These are phyloP conservation scores for Globisporangium paroecandrum DNA, from an alignment of 352 stramenopile species.

Conservation along the genomic window DNA sequence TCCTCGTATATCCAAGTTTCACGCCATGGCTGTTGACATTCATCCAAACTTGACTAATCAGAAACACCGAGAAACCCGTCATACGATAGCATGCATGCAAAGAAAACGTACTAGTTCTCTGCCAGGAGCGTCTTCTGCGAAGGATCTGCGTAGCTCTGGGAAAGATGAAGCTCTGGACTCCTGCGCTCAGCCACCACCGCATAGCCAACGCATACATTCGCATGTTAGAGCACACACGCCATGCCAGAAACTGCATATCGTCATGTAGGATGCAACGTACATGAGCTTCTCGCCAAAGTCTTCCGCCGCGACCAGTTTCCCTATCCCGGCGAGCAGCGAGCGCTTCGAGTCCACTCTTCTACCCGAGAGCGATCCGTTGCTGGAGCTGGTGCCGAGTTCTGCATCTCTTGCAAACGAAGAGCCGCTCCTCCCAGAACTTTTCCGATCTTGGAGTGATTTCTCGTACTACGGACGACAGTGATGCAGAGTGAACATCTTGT, in stretches of 20 bases:
- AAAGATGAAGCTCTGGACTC: constrained; percentile 44
- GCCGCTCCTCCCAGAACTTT: background rate
- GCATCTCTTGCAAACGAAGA: constrained; percentile 16
- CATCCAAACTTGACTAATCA: background rate
- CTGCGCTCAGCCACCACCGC: constrained; percentile 16
- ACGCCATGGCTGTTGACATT: constrained; percentile 11
- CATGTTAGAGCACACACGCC: background rate
- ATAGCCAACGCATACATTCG: background rate
- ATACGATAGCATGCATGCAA: background rate
- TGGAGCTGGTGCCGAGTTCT: constrained; percentile 6
- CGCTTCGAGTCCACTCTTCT: constrained; percentile 46
- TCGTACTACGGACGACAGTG: constrained; percentile 22
- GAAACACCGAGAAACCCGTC: background rate
- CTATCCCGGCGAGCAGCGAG: constrained; percentile 74
- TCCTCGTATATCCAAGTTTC: constrained; percentile 21
- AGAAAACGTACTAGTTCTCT: constrained; percentile 63
- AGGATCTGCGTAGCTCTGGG: constrained; percentile 48
- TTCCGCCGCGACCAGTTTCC: constrained; percentile 63
- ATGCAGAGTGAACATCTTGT: background rate
- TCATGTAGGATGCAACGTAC: constrained; percentile 14
- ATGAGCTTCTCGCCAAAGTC: constrained; percentile 35
- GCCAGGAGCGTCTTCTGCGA: constrained; percentile 54
- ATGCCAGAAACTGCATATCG: no score
- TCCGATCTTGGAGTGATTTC: constrained; percentile 15
- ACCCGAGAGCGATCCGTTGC: constrained; percentile 28